Evolutionary conservation across 2,329 filamentous ascomycete genomes (phyloP), one percentile per base, ranked within the genome.

Genomic region (Beauveria sp.): DNA sequence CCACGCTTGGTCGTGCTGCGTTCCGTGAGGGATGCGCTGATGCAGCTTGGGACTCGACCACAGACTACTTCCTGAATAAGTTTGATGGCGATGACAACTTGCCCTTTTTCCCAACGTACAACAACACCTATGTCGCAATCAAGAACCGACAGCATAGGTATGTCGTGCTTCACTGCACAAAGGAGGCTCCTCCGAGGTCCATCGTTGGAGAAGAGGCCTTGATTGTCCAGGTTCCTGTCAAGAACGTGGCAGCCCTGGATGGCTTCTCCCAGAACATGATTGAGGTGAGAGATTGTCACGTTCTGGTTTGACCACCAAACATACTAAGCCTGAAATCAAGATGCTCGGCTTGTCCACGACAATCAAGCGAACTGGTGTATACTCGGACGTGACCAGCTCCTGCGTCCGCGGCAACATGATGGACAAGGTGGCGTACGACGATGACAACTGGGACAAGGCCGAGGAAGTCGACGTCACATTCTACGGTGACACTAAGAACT

Each of bases 381-480:
- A 63, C 20, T 18, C 61, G 9, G 61, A 63, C 28, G 61, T 63
- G 5, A 63, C 61, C 12, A 63, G 50, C 43, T 60, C 61, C 20
- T 63, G 61, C 28, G n/a, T 63, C 20, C 61, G 61, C 5, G 61
- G 56, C 50, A 60, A 61, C 34, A 63, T 63, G 61, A 63, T 43
- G 61, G 55, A 61, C 31, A 45, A 63, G 16, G 42, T 50, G 14
- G 55, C 61, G 10, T 63, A 43, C 5, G 56, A 61, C 14, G 61
- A 63, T 10, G 42, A 53, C 20, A n/a, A 56, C 6, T 63, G 61
- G 61, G 56, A 54, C 50, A 50, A 43, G 28, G 61, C 61, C 5
- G 48, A 54, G 42, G 10, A 48, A 3, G 61, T 63, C n/a, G 55
- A 63, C 6, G 61, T 63, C 18, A 63, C 61, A 5, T 63, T 63